Evolutionary conservation across 345 rosid species (phyloP), one percentile per base, ranked within the genome.

Genomic region (Zanthoxylum bungeanum): DNA sequence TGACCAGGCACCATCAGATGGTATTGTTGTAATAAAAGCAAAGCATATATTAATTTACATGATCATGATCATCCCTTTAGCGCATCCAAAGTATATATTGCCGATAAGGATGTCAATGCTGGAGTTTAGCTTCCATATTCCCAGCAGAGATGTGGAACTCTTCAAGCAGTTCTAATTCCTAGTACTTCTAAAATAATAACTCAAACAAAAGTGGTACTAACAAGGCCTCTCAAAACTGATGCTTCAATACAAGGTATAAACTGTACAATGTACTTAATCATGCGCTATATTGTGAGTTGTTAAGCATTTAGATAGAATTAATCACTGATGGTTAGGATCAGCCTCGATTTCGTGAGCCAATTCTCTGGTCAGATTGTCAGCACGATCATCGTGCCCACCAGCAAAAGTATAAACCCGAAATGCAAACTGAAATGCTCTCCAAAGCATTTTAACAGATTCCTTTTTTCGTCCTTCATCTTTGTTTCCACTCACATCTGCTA

Each of bases 351-450:
- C 95, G 22, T 79, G 86, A 79, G 98, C 98, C 74, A 92, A 64
- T 79, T 88, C 97, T 78, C 73, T 85, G 12, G 91, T 92, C 68
- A 94, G 78, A 56, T 42, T 82, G 71, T 92, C 98, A 0, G 97
- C 98, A 1, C 91, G 89, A 27, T 92, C 93, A 22, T 94, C 98
- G 0, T 86, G 94, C 57, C 98, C 98, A 7, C 97, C 98, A 0
- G 98, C 95, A 57, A 94, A 94, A 16, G 83, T 81, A 70, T 92
- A 92, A 17, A 92, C 93, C 69, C 89, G 80, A 67, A 84, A 92
- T 47, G 96, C 98, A 66, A 94, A 88, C 52, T 94, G 98, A 68
- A 92, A 92, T 28, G 91, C 92, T 72, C 91, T 88, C 98, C 98
- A 92, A 0, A 92, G 77, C 83, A 84, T 69, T 76, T 89, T 89